These are phyloP conservation scores for Sapria himalayana DNA, from an alignment of 345 rosid genomes.

Conservation along the genomic window DNA sequence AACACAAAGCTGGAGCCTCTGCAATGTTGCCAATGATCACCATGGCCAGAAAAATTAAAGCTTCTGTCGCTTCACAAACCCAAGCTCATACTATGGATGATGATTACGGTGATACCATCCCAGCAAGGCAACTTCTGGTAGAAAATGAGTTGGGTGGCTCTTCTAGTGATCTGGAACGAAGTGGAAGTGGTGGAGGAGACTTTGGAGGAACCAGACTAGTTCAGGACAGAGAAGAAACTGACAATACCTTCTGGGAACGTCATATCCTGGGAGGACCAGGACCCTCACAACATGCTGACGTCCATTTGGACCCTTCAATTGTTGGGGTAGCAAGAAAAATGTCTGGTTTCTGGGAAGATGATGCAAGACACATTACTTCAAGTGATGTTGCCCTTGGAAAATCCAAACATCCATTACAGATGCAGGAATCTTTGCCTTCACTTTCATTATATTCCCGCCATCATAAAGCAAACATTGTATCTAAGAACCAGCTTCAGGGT, in stretches of 20 bases:
- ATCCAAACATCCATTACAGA: conserved; percentile 12
- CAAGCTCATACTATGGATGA: conserved; percentile 36
- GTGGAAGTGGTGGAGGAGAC: too few species aligned
- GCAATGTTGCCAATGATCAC: conserved; percentile 85
- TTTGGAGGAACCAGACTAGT: conserved; percentile 69
- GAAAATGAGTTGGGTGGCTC: conserved; percentile 15
- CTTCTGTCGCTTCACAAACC: conserved; percentile 40
- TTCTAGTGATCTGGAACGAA: conserved; percentile 20
- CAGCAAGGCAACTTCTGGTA: conserved; percentile 29
- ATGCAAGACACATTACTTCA: conserved; percentile 15
- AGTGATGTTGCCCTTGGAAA: conserved; percentile 18
- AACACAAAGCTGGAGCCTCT: conserved; percentile 79
- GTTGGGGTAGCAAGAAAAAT: conserved; percentile 16
- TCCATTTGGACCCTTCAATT: conserved; percentile 16
- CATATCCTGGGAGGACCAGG: conserved; percentile 22
- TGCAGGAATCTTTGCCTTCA: conserved; percentile 12
- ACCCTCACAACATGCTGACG: conserved; percentile 13
- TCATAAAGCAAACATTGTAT: too few species aligned
- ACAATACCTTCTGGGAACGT: conserved; percentile 10
- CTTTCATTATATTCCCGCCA: too few species aligned
- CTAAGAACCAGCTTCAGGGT: conserved; percentile 22
- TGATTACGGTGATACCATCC: conserved; percentile 59
- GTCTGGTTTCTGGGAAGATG: conserved; percentile 21
- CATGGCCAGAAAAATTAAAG: conserved; percentile 60
- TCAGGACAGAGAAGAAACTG: conserved; percentile 39